Evolutionary conservation across 1,284 basidiomycete genomes (phyloP).

Genomic region (Ustilago esculenta): DNA sequence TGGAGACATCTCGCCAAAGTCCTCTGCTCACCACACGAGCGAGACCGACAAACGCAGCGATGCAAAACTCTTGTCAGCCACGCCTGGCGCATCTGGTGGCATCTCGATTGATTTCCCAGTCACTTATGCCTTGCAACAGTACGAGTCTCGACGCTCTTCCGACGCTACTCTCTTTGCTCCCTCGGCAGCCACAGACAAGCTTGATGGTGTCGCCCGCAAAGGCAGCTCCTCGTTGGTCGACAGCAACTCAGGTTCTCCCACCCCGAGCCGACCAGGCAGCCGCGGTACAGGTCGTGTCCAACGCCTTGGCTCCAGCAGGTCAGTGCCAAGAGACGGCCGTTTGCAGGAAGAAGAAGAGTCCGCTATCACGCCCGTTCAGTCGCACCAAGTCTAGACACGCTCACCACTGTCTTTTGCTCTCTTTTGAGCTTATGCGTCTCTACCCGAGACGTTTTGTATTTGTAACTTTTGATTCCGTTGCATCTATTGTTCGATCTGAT

Average conservation of each 20-base stretch:
- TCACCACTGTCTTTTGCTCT: not conserved
- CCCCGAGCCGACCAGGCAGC: slow-evolving; percentile 13
- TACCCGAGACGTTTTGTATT: too few species aligned
- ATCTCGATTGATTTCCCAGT: slow-evolving; percentile 23
- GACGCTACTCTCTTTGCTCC: slow-evolving; percentile 42
- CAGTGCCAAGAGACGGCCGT: slow-evolving; percentile 29
- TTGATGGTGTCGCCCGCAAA: slow-evolving; percentile 6
- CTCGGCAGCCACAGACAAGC: slow-evolving; percentile 11
- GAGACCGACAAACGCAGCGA: slow-evolving; percentile 8
- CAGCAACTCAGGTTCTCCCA: not conserved
- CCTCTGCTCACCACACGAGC: not conserved
- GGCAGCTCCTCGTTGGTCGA: slow-evolving; percentile 7
- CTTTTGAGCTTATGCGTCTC: too few species aligned
- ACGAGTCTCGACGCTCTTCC: slow-evolving; percentile 41
- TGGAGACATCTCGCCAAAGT: slow-evolving; percentile 26
- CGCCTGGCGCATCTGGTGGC: slow-evolving; percentile 13
- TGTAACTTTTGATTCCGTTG: too few species aligned
- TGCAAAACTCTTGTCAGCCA: not conserved
- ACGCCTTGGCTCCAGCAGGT: slow-evolving; percentile 32
- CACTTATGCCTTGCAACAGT: slow-evolving; percentile 23
- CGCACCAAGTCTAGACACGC: slow-evolving; percentile 8
- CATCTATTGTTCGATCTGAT: too few species aligned
- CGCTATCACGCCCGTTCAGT: not conserved
- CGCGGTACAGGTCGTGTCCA: slow-evolving; percentile 33
- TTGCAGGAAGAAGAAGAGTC: slow-evolving; percentile 31